phyloP scores from a whole-genome alignment of 2,329 filamentous ascomycete species.

The Xylariaceae sp. region DNA sequence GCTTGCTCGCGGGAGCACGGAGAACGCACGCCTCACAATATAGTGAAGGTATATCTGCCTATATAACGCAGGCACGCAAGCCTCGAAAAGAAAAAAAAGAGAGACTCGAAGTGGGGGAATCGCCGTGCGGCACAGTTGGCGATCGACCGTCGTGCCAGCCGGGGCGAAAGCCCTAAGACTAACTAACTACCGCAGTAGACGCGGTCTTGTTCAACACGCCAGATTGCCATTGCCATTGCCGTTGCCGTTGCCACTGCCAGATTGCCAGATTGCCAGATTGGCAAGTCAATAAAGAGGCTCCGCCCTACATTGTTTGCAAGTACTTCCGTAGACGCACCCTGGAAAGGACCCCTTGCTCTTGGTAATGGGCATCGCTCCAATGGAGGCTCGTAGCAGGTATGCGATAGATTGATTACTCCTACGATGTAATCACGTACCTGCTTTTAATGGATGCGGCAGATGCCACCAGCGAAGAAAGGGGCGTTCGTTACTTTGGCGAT shows the following conservation, averaged over 20 bases:
- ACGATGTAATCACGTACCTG: neutral
- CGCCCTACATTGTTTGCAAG: too few relatives aligned
- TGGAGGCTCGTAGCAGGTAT: neutral
- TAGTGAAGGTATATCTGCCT: too few relatives aligned
- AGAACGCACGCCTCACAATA: slow-evolving; percentile 23
- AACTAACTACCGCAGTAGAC: slow-evolving; percentile 19
- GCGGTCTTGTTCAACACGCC: slow-evolving; percentile 22
- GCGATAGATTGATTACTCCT: slow-evolving; percentile 12
- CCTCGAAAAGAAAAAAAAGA: slow-evolving; percentile 24
- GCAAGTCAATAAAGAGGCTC: too few relatives aligned
- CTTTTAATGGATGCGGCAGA: slow-evolving; percentile 8
- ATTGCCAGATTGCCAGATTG: too few relatives aligned
- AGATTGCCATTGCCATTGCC: slow-evolving; percentile 8
- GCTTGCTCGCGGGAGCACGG: neutral
- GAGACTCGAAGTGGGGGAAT: slow-evolving; percentile 16
- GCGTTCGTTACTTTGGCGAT: slow-evolving; percentile 3
- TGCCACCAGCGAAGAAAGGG: slow-evolving; percentile 5
- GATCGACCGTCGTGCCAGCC: slow-evolving; percentile 30
- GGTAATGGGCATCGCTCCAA: neutral
- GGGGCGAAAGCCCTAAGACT: slow-evolving; percentile 17
- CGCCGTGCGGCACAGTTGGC: slow-evolving; percentile 27
- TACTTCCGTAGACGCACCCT: neutral
- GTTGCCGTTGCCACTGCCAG: too few relatives aligned
- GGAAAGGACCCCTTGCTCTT: slow-evolving; percentile 16
- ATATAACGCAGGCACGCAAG: too few relatives aligned